A percentile compares a stretch with the other conserved stretches of the same genome.
Conservation (phyloP, 495 filamentous ascomycete genomes). For the Podospora comata region DNA sequence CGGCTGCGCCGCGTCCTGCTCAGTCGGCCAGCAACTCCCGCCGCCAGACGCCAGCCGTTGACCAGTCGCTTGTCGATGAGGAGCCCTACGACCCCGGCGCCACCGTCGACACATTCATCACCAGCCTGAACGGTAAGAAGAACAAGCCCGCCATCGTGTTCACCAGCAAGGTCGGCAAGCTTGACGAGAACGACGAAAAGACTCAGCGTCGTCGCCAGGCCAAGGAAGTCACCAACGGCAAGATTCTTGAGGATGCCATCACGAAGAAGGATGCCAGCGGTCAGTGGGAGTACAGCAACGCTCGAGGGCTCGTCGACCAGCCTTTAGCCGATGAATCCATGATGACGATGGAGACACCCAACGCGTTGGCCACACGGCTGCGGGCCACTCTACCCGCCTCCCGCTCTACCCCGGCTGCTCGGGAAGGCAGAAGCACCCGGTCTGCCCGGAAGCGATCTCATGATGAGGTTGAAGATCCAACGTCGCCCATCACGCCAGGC, state of each 20-base stretch:
- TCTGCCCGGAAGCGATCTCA: constrained; percentile 44
- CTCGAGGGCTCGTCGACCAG: constrained; percentile 7
- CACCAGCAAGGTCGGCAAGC: constrained; percentile 31
- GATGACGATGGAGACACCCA: constrained; percentile 12
- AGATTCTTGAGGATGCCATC: not conserved
- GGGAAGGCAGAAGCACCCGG: constrained; percentile 35
- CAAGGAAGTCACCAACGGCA: constrained; percentile 22
- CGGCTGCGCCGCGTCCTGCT: constrained; percentile 12
- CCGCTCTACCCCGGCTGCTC: constrained; percentile 24
- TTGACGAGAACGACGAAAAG: constrained; percentile 31
- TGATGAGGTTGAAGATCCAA: constrained; percentile 46
- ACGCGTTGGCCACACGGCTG: constrained; percentile 11
- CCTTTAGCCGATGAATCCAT: not conserved
- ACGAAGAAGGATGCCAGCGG: not conserved
- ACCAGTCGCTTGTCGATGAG: constrained; percentile 15
- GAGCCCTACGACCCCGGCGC: constrained; percentile 35
- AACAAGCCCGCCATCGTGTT: constrained; percentile 21
- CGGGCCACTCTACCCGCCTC: constrained; percentile 19
- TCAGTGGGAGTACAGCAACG: constrained; percentile 18
- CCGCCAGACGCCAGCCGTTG: constrained; percentile 21
- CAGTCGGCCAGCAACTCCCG: constrained; percentile 10
- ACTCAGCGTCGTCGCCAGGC: constrained; percentile 29
- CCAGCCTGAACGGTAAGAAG: constrained; percentile 29
- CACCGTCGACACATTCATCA: constrained; percentile 29
- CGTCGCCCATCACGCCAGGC: constrained; percentile 44